Evolutionary conservation across 805 yeast species (phyloP).

Genomic region (Hyphopichia homilentoma): DNA sequence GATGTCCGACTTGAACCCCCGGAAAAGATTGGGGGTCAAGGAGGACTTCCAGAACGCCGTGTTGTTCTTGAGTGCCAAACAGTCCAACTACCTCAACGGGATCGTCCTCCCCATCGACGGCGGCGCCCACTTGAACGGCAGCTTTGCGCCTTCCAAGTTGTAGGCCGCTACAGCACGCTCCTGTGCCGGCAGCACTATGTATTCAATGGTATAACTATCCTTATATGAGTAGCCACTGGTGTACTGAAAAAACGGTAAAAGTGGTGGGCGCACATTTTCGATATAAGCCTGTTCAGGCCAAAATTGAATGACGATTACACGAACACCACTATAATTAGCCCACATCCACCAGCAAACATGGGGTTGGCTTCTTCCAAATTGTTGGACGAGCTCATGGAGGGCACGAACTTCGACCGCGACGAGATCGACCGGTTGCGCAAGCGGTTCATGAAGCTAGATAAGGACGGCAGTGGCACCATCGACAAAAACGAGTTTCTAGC

Average conservation of each 20-base stretch:
- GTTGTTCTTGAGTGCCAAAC: conserved; percentile 51
- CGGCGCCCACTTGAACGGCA: conserved; percentile 47
- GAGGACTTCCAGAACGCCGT: conserved; percentile 56
- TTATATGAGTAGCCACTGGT: too few relatives aligned
- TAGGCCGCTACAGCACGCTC: too few relatives aligned
- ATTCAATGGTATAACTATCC: too few relatives aligned
- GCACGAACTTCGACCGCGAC: conserved; percentile 82
- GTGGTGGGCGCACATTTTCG: too few relatives aligned
- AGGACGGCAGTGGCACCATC: conserved; percentile 87
- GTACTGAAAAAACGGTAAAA: too few relatives aligned
- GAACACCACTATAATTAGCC: too few relatives aligned
- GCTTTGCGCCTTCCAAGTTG: conserved; percentile 7
- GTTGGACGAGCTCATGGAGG: conserved; percentile 70
- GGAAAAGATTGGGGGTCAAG: conserved; percentile 57
- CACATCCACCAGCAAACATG: conserved; percentile 33
- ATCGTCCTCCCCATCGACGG: conserved; percentile 69
- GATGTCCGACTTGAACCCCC: conserved; percentile 51
- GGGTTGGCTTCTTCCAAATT: conserved; percentile 59
- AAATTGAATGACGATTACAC: too few relatives aligned
- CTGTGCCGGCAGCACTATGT: too few relatives aligned
- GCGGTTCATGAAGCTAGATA: conserved; percentile 91
- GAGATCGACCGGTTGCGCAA: conserved; percentile 90
- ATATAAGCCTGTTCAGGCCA: too few relatives aligned
- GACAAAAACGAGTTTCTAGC: conserved; percentile 87
- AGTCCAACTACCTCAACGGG: conserved; percentile 63